Evolutionary conservation across 106 monocot species (phyloP), one percentile per base, ranked within the genome.

Genomic region (Dioscorea alata): DNA sequence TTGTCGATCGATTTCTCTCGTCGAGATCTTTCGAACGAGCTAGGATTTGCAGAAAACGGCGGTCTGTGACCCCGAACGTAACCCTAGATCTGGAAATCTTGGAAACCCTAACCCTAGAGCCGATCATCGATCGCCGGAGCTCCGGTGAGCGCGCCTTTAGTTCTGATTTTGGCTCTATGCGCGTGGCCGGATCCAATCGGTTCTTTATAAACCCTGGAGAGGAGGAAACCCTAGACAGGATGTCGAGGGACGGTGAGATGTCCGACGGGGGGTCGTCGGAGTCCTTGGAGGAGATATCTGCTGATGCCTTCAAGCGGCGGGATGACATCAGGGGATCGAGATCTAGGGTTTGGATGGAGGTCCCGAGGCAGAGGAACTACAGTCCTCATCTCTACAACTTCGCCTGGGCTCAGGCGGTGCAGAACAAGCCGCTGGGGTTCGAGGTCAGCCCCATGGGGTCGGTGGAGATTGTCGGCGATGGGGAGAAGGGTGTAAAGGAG

Each of bases 351-450:
- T 86, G 91, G 96, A 57, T 58, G 48, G 76, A 74, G 32, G 76
- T 77, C 49, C 31, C 66, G 6, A 63, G 69, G 16, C 58, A 76
- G 13, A 76, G 76, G 35, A 80, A 64, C 79, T 87, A 76, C 74
- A 69, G 59, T 15, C 73, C 84, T 9, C 68, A 77, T 32, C 70
- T 92, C 8, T 83, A 87, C 76, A 92, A 75, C 60, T 90, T 93
- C 68, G 99, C 99, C 15, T 93, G 99, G 90, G 82, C 89, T n/a
- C 89, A 90, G 80, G 92, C 93, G 20, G 90, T 93, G 48, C 89
- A 85, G 80, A 93, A 93, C 83, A 88, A 99, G 71, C 92, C 90
- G 12, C 75, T 99, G 23, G 85, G 71, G 13, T 49, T 79, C 18
- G 73, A 78, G 20, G 33, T 70, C 53, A 73, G 42, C 42, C 42